Evolutionary conservation across 2,329 filamentous ascomycete genomes (phyloP).

Genomic region (Pseudogymnoascus sp.): DNA sequence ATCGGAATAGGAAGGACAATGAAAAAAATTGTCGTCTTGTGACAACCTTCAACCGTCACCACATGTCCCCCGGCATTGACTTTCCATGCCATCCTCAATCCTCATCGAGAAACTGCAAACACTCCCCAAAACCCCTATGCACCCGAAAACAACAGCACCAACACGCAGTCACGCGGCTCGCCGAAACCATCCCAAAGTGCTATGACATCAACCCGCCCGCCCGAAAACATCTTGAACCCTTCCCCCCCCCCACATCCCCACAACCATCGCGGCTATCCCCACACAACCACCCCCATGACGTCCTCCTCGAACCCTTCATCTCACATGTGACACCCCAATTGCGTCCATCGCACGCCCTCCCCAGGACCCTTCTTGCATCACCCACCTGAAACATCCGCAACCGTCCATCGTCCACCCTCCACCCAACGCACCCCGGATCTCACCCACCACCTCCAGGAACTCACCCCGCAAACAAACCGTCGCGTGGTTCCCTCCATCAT

Average conservation of each 20-base stretch:
- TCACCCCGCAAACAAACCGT: background rate
- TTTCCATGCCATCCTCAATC: background rate
- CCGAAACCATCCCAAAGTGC: background rate
- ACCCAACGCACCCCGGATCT: background rate
- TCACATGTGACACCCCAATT: background rate
- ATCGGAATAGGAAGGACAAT: background rate
- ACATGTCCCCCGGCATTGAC: background rate
- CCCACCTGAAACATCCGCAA: background rate
- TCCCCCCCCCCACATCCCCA: background rate
- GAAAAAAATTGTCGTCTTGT: background rate
- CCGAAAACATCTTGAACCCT: background rate
- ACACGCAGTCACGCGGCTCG: background rate
- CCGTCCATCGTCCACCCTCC: background rate
- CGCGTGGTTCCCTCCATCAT: background rate
- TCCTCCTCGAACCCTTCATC: background rate
- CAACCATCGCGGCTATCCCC: background rate
- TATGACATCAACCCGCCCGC: background rate
- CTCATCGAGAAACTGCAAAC: background rate
- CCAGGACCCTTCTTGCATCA: background rate
- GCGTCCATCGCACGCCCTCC: background rate
- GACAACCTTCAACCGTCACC: background rate
- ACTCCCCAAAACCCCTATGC: background rate
- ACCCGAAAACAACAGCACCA: background rate
- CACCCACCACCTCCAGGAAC: background rate
- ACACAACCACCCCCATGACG: background rate